A percentile compares a stretch with the other conserved stretches of the same genome.
Conservation (phyloP, 1,139 yeast species). For the Taphrina pruni region DNA sequence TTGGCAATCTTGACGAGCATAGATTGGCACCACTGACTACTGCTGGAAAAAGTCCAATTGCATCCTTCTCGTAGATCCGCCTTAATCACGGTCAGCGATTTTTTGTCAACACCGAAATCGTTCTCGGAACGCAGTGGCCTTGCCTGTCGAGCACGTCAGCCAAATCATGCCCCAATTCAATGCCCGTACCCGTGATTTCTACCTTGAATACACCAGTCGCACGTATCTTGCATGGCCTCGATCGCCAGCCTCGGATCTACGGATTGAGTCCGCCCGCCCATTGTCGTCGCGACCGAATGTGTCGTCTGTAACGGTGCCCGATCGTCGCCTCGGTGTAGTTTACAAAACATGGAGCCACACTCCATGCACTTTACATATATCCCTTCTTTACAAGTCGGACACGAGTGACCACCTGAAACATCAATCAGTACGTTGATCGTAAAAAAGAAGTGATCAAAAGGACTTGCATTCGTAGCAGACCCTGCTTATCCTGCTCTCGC, state of each 20-base stretch:
- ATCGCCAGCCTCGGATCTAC: not conserved
- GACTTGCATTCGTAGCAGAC: conserved; percentile 31
- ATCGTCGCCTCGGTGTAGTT: conserved; percentile 20
- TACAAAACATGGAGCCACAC: conserved; percentile 26
- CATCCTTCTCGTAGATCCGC: conserved; percentile 21
- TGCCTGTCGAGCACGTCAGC: conserved; percentile 16
- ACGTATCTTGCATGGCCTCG: conserved; percentile 10
- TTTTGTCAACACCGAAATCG: conserved; percentile 15
- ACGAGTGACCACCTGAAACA: conserved; percentile 21
- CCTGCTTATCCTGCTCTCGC: conserved; percentile 15
- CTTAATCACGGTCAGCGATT: conserved; percentile 9
- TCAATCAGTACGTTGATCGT: not conserved
- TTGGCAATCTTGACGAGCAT: no score
- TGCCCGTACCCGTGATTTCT: conserved; percentile 23
- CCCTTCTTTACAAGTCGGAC: conserved; percentile 15
- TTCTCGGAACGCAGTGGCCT: conserved; percentile 31
- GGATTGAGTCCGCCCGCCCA: conserved; percentile 14
- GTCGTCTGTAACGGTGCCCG: not conserved
- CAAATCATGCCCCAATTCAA: not conserved
- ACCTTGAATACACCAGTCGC: conserved; percentile 31
- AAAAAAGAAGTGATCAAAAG: not conserved
- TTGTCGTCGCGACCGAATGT: not conserved
- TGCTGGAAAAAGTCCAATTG: conserved; percentile 23
- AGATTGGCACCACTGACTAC: not conserved
- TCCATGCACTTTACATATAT: conserved; percentile 23